Evolutionary conservation across 352 stramenopile species (phyloP).

Genomic region (Pythium utonaiense): DNA sequence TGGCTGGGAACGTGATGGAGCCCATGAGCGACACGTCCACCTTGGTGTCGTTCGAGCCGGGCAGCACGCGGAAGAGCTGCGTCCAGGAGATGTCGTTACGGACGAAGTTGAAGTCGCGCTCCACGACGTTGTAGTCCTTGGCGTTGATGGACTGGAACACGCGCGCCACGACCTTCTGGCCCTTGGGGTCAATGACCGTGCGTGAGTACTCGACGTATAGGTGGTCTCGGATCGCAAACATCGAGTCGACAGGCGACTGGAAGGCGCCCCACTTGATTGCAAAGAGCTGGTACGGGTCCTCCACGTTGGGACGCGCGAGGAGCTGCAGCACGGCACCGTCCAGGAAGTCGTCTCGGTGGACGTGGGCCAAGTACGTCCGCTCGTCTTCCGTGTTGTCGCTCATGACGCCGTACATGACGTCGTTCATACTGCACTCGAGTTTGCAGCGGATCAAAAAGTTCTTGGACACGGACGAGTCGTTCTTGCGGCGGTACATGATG

Average conservation of each 20-base stretch:
- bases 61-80: slow-evolving; percentile 54
- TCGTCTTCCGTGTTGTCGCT: slow-evolving; percentile 58
- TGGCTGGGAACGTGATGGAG: slow-evolving; percentile 25
- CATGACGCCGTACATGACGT: slow-evolving; percentile 65
- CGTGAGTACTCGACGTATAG: slow-evolving; percentile 59
- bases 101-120: slow-evolving; percentile 64
- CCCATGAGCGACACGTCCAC: slow-evolving; percentile 44
- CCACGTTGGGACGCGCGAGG: slow-evolving; percentile 31
- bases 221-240: slow-evolving; percentile 59
- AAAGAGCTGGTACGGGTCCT: slow-evolving; percentile 68
- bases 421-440: slow-evolving; percentile 64
- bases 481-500: slow-evolving; percentile 55
- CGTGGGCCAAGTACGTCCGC: slow-evolving; percentile 55
- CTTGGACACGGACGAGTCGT: slow-evolving; percentile 40
- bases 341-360: slow-evolving; percentile 70
- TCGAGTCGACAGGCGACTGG: slow-evolving; percentile 66
- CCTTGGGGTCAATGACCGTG: slow-evolving; percentile 51
- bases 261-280: slow-evolving; percentile 75
- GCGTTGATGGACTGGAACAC: slow-evolving; percentile 56
- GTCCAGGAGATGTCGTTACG: slow-evolving; percentile 50
- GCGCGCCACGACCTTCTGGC: slow-evolving; percentile 56
- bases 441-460: slow-evolving; percentile 60
- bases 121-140: slow-evolving; percentile 36
- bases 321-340: slow-evolving; percentile 75
- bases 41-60: slow-evolving; percentile 42